Evolutionary conservation across 2,329 filamentous ascomycete genomes (phyloP).

Genomic region (Harringtonia aguacate): DNA sequence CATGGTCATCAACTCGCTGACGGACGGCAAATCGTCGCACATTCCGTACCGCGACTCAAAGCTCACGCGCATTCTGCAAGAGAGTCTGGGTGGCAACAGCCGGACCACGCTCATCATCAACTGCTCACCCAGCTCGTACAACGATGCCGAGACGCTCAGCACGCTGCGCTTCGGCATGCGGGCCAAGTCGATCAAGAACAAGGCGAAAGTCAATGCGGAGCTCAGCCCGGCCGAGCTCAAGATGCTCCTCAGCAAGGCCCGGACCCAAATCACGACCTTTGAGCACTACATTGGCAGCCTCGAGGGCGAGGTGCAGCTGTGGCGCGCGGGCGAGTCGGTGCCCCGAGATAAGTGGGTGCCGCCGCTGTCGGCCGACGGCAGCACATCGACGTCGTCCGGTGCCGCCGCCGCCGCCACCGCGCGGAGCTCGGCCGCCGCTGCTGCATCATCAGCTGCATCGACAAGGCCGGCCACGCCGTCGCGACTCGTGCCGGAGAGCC

Average conservation of each 20-base stretch:
- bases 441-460: constrained; percentile 31
- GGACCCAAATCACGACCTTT: constrained; percentile 79
- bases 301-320: constrained; percentile 75
- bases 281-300: constrained; percentile 75
- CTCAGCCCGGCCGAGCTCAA: constrained; percentile 94
- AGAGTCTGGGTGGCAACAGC: constrained; percentile 94
- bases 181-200: constrained; percentile 99
- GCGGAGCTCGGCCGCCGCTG: constrained; percentile 41
- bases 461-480: constrained; percentile 44
- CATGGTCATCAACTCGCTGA: constrained; percentile 97
- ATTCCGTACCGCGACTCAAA: constrained; percentile 97
- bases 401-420: constrained; percentile 39
- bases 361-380: constrained; percentile 36
- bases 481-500: constrained; percentile 42
- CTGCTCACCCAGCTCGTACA: constrained; percentile 97
- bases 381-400: constrained; percentile 37
- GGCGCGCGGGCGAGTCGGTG: constrained; percentile 81
- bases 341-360: constrained; percentile 83
- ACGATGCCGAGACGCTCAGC: constrained; percentile 86
- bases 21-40: constrained; percentile 93
- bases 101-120: constrained; percentile 98
- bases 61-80: constrained; percentile 92
- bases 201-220: constrained; percentile 98
- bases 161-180: constrained; percentile 91
- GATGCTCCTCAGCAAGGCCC: constrained; percentile 80